phyloP scores from a whole-genome alignment of 345 rosid species.

The Rhodamnia rubescens region DNA sequence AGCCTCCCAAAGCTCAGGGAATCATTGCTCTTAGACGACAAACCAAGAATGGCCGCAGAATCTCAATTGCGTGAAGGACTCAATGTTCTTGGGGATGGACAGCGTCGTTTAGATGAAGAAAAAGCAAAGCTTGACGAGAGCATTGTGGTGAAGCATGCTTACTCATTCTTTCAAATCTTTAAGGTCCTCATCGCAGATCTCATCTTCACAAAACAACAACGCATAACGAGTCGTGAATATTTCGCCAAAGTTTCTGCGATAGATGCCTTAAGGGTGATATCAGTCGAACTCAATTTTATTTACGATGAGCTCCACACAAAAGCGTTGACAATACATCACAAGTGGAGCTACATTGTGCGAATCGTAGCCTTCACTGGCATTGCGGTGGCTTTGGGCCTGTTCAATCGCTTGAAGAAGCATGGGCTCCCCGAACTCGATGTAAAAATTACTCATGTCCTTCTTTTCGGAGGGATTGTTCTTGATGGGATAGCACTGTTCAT shows the following conservation, averaged over 20 bases:
- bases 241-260: fast-evolving
- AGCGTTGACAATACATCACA: background rate
- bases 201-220: background rate
- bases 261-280: background rate
- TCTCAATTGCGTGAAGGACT: background rate
- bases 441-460: background rate
- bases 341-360: background rate
- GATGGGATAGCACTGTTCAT: background rate
- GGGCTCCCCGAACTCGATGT: fast-evolving
- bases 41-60: fast-evolving
- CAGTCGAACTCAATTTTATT: background rate
- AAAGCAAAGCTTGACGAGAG: background rate
- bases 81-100: fast-evolving
- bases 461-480: background rate
- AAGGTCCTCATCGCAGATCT: background rate
- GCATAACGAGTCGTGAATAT: background rate
- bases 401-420: background rate
- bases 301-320: background rate
- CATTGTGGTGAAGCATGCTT: background rate
- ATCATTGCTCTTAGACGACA: background rate
- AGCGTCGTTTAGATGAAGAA: background rate
- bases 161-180: background rate
- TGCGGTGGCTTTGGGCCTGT: background rate
- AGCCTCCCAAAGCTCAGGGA: background rate
- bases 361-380: background rate